These are phyloP conservation scores for Gossypium longicalyx DNA, from an alignment of 345 rosid genomes.

Conservation along the genomic window DNA sequence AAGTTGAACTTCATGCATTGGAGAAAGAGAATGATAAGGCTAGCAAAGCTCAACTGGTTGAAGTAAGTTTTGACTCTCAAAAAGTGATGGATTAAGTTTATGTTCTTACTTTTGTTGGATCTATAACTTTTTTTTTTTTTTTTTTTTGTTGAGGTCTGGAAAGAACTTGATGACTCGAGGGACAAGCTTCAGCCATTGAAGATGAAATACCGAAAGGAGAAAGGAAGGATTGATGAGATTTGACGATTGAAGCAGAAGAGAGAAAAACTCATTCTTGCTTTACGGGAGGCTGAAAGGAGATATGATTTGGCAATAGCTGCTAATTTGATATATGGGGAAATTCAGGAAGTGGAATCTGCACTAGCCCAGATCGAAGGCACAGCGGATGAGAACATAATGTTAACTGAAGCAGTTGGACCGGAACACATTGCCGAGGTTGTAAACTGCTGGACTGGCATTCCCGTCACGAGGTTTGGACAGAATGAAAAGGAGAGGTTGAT, in stretches of 20 bases:
- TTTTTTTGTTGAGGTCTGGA: slow-evolving; percentile 46
- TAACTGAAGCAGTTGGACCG: slow-evolving; percentile 85
- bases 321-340: slow-evolving; percentile 74
- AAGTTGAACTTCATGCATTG: slow-evolving; percentile 83
- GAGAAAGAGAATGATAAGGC: slow-evolving; percentile 96
- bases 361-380: slow-evolving; percentile 59
- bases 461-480: slow-evolving; percentile 86
- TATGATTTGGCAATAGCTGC: slow-evolving; percentile 89
- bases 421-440: slow-evolving; percentile 94
- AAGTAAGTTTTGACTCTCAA: slow-evolving; percentile 40
- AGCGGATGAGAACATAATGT: slow-evolving; percentile 54
- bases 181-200: slow-evolving; percentile 83
- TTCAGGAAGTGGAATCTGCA: slow-evolving; percentile 77
- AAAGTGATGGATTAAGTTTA: not conserved
- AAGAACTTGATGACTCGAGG: slow-evolving; percentile 86
- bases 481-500: slow-evolving; percentile 74
- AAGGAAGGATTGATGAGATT: slow-evolving; percentile 88
- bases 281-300: slow-evolving; percentile 89
- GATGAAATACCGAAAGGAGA: slow-evolving; percentile 87
- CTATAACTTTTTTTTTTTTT: not conserved
- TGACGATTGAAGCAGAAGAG: slow-evolving; percentile 74
- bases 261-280: slow-evolving; percentile 64
- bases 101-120: not conserved
- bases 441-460: slow-evolving; percentile 91
- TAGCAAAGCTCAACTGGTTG: slow-evolving; percentile 77